phyloP scores from a whole-genome alignment of 176 grass and related monocot genomes.

The Bromus sterilis region DNA sequence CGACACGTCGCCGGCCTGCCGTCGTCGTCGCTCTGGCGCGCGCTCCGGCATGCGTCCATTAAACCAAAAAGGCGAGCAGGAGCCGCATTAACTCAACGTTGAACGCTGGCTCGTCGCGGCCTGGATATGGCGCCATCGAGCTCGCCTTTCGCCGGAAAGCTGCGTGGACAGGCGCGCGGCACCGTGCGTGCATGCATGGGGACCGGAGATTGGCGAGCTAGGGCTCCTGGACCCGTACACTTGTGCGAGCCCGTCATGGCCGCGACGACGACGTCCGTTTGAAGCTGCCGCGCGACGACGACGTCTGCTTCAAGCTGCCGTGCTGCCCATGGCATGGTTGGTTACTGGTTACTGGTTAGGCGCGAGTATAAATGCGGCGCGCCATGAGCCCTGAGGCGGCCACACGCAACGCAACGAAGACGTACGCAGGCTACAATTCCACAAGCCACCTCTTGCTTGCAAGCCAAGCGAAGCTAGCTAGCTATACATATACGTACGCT shows the following conservation, averaged over 20 bases:
- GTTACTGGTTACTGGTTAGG: not conserved
- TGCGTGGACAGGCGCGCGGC: not conserved
- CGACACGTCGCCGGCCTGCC: not conserved
- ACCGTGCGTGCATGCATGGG: not conserved
- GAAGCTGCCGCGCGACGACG: too few species aligned
- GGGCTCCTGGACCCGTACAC: not conserved
- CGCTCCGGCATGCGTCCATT: not conserved
- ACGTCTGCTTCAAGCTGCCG: not conserved
- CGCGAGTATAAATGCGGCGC: not conserved
- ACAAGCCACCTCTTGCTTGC: not conserved
- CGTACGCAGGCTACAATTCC: not conserved
- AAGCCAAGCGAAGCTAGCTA: not conserved
- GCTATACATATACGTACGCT: too few species aligned
- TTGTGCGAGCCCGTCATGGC: conserved; percentile 1
- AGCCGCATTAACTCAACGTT: not conserved
- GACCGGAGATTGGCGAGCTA: not conserved
- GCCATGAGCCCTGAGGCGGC: not conserved
- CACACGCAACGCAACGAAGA: not conserved
- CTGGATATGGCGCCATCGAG: not conserved
- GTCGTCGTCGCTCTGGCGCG: not conserved
- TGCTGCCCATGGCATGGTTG: not conserved
- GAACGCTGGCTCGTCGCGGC: not conserved
- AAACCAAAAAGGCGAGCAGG: not conserved
- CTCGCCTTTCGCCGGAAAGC: not conserved
- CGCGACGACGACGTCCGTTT: conserved; percentile 7